phyloP scores from a whole-genome alignment of 176 grass and related monocot genomes.

The Zizania latifolia region DNA sequence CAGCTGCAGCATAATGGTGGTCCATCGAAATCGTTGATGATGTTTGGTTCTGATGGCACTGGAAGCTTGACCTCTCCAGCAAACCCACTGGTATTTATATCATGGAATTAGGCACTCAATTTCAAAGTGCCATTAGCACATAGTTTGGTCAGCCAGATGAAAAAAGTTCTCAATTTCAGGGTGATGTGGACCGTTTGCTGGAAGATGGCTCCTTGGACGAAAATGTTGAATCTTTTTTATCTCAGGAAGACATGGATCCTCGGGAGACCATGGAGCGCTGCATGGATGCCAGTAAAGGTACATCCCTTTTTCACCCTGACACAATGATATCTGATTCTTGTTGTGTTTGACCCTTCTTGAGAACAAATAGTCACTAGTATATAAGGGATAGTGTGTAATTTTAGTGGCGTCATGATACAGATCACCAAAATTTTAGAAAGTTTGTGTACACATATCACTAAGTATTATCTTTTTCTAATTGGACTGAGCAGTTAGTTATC shows the following conservation, averaged over 20 bases:
- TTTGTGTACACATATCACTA: neutral
- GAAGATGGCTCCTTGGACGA: conserved; percentile 91
- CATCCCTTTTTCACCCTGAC: neutral
- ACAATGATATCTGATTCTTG: neutral
- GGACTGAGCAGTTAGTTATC: too few species aligned
- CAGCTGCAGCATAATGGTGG: too few species aligned
- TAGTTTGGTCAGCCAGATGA: conserved; percentile 7
- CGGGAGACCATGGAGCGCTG: conserved; percentile 53
- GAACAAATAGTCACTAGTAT: too few species aligned
- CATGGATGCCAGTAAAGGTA: conserved; percentile 84
- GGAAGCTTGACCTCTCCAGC: too few species aligned
- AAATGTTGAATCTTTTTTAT: conserved; percentile 94
- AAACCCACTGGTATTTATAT: neutral
- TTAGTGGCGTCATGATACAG: too few species aligned
- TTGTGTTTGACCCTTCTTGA: conserved; percentile 3
- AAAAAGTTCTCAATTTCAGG: conserved; percentile 35
- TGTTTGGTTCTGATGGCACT: too few species aligned
- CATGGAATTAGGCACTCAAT: neutral
- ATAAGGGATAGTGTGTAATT: too few species aligned
- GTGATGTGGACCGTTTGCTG: conserved; percentile 79
- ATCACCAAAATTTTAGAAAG: too few species aligned
- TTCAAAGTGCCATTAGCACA: conserved; percentile 13
- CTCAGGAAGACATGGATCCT: conserved; percentile 84
- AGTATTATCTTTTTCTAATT: neutral
- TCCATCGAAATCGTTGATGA: too few species aligned